A percentile compares a stretch with the other conserved stretches of the same genome.
phyloP scores from a whole-genome alignment of 2,329 filamentous ascomycete genomes.

The Cercospora sp. region DNA sequence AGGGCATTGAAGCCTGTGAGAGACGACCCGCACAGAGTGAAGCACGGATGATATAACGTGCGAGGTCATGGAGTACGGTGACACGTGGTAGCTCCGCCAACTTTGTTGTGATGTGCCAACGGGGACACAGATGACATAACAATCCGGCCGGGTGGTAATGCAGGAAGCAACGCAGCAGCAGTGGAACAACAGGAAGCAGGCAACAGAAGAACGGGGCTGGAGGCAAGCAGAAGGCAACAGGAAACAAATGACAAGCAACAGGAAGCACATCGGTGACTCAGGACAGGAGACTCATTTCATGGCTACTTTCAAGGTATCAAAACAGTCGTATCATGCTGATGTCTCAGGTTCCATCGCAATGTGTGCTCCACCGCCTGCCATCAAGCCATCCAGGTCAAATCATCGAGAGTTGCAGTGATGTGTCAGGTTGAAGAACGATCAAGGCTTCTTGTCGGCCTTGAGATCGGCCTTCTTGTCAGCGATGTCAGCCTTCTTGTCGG shows the following conservation, averaged over 20 bases:
- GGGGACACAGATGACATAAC: background rate
- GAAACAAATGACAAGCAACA: background rate
- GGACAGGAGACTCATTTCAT: background rate
- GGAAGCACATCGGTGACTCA: background rate
- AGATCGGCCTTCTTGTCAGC: background rate
- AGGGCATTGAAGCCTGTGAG: background rate
- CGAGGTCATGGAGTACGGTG: background rate
- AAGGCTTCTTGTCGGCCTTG: conserved; percentile 2
- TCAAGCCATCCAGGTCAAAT: background rate
- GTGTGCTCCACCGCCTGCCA: conserved; percentile 2
- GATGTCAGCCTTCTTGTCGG: background rate
- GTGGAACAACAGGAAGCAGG: background rate
- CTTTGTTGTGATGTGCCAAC: background rate
- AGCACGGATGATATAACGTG: background rate
- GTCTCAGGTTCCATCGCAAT: background rate
- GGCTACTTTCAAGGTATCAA: conserved; percentile 2
- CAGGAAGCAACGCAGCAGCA: background rate
- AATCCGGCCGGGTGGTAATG: background rate
- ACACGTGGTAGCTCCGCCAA: background rate
- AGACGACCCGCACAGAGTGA: background rate
- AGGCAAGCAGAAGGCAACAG: no score
- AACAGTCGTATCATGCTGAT: background rate
- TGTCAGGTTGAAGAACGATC: background rate
- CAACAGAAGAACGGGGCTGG: no score
- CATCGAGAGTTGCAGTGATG: background rate